Conservation (phyloP, 2,329 filamentous ascomycete species). For the Chrysosporium keratinophilum region DNA sequence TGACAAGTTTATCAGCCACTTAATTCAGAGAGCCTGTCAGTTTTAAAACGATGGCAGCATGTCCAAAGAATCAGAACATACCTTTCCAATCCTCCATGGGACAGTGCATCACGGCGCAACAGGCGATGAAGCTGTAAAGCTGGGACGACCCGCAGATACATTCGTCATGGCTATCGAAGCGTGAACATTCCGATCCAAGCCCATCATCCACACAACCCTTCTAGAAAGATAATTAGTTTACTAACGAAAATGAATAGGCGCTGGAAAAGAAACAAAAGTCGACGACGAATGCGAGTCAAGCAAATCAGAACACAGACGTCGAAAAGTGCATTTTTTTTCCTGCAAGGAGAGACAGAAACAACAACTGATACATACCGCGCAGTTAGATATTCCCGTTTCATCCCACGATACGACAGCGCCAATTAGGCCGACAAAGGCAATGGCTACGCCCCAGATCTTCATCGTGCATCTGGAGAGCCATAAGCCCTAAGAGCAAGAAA, state of each 20-base stretch:
- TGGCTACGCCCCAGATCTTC: background rate
- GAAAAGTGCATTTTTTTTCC: background rate
- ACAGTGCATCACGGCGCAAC: background rate
- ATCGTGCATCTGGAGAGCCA: slow-evolving; percentile 1
- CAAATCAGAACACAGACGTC: background rate
- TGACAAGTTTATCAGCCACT: slow-evolving; percentile 1
- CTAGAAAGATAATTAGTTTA: background rate
- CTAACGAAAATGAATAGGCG: background rate
- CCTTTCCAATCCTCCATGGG: background rate
- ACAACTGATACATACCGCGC: background rate
- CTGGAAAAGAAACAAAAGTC: too few relatives aligned
- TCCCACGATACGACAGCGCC: background rate
- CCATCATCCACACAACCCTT: background rate
- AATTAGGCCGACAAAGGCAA: background rate
- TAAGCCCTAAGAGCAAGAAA: background rate
- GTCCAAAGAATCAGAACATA: background rate
- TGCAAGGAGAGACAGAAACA: background rate
- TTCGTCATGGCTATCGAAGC: background rate
- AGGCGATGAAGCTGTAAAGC: background rate
- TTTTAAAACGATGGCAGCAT: background rate
- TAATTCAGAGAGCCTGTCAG: background rate
- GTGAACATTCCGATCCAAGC: background rate
- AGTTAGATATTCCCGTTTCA: background rate
- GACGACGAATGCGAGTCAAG: background rate
- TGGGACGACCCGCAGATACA: slow-evolving; percentile 3